Evolutionary conservation across 2,329 filamentous ascomycete species (phyloP).

Genomic region (Colletotrichum incanum): DNA sequence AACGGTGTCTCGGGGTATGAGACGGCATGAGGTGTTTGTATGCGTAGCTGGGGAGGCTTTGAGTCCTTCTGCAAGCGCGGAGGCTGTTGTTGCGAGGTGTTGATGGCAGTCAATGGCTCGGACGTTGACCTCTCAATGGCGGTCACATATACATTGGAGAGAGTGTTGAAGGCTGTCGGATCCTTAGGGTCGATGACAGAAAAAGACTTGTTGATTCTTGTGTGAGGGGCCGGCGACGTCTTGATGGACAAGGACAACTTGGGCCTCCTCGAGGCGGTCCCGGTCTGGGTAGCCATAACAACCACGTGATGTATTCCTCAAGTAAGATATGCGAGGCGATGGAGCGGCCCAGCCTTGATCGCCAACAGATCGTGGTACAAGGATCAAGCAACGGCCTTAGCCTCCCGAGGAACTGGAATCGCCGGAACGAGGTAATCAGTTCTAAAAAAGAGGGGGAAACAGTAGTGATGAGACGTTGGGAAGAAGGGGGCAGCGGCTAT

Average conservation of each 20-base stretch:
- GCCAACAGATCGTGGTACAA: slow-evolving; percentile 47
- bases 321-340: neutral
- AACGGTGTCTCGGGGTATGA: slow-evolving; percentile 69
- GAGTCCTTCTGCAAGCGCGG: slow-evolving; percentile 57
- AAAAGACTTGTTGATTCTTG: slow-evolving; percentile 60
- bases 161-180: slow-evolving; percentile 76
- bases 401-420: slow-evolving; percentile 39
- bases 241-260: slow-evolving; percentile 72
- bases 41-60: slow-evolving; percentile 49
- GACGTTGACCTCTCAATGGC: slow-evolving; percentile 74
- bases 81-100: slow-evolving; percentile 55
- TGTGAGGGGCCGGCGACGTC: slow-evolving; percentile 56
- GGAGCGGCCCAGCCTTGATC: slow-evolving; percentile 43
- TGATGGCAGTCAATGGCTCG: slow-evolving; percentile 66
- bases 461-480: slow-evolving; percentile 6
- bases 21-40: slow-evolving; percentile 62
- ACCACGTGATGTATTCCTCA: slow-evolving; percentile 17
- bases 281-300: slow-evolving; percentile 57
- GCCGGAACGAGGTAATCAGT: slow-evolving; percentile 21
- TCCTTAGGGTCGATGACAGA: slow-evolving; percentile 69
- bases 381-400: slow-evolving; percentile 47
- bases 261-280: slow-evolving; percentile 63
- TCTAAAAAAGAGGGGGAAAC: slow-evolving; percentile 23
- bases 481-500: slow-evolving; percentile 39
- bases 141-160: slow-evolving; percentile 76